A percentile compares a stretch with the other conserved stretches of the same genome.
Evolutionary conservation across 2,329 filamentous ascomycete genomes (phyloP).

Genomic region (Aspergillus ustus): DNA sequence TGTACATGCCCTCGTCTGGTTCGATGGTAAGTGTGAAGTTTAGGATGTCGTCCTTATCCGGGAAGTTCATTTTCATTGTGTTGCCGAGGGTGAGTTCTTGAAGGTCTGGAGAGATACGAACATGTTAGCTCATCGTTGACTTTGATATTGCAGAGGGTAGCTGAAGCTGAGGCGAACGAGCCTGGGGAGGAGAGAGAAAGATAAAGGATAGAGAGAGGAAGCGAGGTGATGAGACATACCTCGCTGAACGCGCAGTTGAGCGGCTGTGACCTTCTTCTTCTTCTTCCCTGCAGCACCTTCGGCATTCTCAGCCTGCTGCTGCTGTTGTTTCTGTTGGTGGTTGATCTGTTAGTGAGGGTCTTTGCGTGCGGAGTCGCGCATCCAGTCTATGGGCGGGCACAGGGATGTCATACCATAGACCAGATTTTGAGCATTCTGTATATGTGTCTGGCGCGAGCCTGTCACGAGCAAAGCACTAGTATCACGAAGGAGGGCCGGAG

Average conservation of each 20-base stretch:
- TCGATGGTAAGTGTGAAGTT: conserved; percentile 56
- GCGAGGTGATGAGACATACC: conserved; percentile 58
- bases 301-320: conserved; percentile 94
- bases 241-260: conserved; percentile 94
- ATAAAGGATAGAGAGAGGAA: neutral
- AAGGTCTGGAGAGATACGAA: conserved; percentile 42
- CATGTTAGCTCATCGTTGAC: neutral
- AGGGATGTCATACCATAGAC: conserved; percentile 78
- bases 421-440: conserved; percentile 96
- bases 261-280: conserved; percentile 99
- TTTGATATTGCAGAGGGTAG: neutral
- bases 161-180: neutral
- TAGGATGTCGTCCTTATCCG: conserved; percentile 62
- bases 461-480: neutral
- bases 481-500: neutral
- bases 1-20: conserved; percentile 73
- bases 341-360: neutral
- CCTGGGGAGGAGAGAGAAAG: neutral
- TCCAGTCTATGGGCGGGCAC: neutral
- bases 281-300: conserved; percentile 78
- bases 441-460: neutral
- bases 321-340: conserved; percentile 67
- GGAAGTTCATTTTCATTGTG: conserved; percentile 63
- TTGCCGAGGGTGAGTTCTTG: conserved; percentile 56
- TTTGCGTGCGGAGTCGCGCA: neutral